A percentile compares a stretch with the other conserved stretches of the same genome.
Evolutionary conservation across 2,329 filamentous ascomycete species (phyloP).

Genomic region (Diplodia seriata): DNA sequence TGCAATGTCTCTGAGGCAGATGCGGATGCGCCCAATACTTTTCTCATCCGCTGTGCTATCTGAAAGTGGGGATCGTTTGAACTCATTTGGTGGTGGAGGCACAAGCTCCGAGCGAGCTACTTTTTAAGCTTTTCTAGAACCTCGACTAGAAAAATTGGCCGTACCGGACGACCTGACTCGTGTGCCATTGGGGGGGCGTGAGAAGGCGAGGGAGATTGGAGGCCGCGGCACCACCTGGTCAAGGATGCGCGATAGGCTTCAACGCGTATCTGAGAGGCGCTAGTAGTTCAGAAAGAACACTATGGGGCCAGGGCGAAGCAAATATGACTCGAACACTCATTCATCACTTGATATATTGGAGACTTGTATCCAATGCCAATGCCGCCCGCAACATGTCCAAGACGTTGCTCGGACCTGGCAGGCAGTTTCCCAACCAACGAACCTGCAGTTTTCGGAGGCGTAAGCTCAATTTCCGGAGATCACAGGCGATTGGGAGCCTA

Average conservation of each 20-base stretch:
- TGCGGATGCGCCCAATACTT: too few relatives aligned
- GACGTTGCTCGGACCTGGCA: background rate
- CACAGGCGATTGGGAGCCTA: too few relatives aligned
- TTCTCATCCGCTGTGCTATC: too few relatives aligned
- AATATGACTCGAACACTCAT: background rate
- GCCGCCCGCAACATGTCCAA: background rate
- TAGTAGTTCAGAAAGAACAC: background rate
- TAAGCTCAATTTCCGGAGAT: background rate
- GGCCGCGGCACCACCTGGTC: background rate
- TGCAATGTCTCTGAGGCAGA: too few relatives aligned
- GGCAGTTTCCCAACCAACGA: background rate
- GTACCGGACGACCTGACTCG: constrained; percentile 1
- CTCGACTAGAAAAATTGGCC: constrained; percentile 4
- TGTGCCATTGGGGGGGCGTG: background rate
- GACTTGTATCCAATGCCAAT: background rate
- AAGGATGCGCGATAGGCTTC: background rate
- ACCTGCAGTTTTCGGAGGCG: background rate
- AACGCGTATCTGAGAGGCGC: constrained; percentile 12
- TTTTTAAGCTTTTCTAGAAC: constrained; percentile 9
- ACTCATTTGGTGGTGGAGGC: background rate
- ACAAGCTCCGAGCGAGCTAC: background rate
- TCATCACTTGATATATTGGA: constrained; percentile 18
- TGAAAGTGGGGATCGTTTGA: background rate
- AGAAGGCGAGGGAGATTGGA: constrained; percentile 1
- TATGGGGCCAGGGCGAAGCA: background rate